Conservation (phyloP, 2,329 filamentous ascomycete genomes). For the Orbilia blumenaviensis region DNA sequence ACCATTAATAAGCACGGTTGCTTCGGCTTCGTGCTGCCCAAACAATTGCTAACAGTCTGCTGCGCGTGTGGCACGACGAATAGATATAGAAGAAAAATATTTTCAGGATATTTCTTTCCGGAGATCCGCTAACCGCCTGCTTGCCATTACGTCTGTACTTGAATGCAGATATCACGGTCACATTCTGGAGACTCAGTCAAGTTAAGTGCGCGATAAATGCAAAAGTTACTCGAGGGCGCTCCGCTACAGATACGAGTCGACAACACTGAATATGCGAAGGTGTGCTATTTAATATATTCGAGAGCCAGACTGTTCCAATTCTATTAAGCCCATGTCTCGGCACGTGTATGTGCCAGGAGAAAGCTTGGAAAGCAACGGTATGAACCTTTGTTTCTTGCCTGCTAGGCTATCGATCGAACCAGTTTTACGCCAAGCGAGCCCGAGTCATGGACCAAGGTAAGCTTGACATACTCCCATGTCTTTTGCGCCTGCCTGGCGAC, state of each 20-base stretch:
- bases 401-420: slow-evolving; percentile 1
- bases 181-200: too few species aligned
- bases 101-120: not conserved
- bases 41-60: too few species aligned
- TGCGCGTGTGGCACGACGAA: too few species aligned
- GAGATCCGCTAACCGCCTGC: not conserved
- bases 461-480: not conserved
- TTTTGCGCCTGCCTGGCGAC: not conserved
- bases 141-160: not conserved
- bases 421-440: not conserved
- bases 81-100: not conserved
- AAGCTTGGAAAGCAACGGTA: not conserved
- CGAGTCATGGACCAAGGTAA: slow-evolving; percentile 20
- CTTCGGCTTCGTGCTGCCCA: too few species aligned
- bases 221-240: too few species aligned
- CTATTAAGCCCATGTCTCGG: not conserved
- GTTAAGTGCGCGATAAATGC: too few species aligned
- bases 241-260: too few species aligned
- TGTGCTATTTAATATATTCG: not conserved
- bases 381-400: not conserved
- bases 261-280: not conserved
- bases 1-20: not conserved
- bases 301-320: not conserved
- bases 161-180: not conserved
- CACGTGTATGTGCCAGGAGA: not conserved